These are phyloP conservation scores for Talaromyces nanjingensis DNA, from an alignment of 495 filamentous ascomycete genomes.

Conservation along the genomic window DNA sequence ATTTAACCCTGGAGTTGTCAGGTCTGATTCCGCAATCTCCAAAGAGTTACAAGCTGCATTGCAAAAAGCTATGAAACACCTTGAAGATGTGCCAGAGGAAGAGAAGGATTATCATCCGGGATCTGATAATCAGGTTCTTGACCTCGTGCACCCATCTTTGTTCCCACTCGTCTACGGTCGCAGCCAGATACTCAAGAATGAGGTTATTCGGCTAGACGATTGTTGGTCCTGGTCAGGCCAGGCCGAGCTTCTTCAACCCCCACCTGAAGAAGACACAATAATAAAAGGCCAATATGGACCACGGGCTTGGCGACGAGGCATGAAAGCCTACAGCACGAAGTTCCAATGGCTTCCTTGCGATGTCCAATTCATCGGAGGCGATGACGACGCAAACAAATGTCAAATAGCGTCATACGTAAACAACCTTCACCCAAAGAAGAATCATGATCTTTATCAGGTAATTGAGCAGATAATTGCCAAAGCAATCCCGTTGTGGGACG, in stretches of 20 bases:
- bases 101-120: slow-evolving; percentile 54
- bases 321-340: slow-evolving; percentile 13
- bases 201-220: slow-evolving; percentile 25
- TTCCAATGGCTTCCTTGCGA: slow-evolving; percentile 59
- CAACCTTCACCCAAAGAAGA: slow-evolving; percentile 46
- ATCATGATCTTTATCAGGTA: slow-evolving; percentile 41
- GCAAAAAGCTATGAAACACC: slow-evolving; percentile 15
- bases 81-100: slow-evolving; percentile 39
- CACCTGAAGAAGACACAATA: no score
- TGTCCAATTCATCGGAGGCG: slow-evolving; percentile 27
- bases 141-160: slow-evolving; percentile 56
- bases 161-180: slow-evolving; percentile 52
- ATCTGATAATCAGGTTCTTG: slow-evolving; percentile 46
- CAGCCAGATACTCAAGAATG: slow-evolving; percentile 35
- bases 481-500: slow-evolving; percentile 50
- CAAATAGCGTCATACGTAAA: slow-evolving; percentile 49
- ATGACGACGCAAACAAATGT: slow-evolving; percentile 6
- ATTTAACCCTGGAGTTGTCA: slow-evolving; percentile 26
- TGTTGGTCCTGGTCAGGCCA: slow-evolving; percentile 22
- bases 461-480: slow-evolving; percentile 43
- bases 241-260: neutral
- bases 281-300: no score
- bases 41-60: slow-evolving; percentile 18
- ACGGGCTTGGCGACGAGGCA: no score
- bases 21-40: slow-evolving; percentile 27